Evolutionary conservation across 2,329 filamentous ascomycete genomes (phyloP).

Genomic region (Madurella fahalii): DNA sequence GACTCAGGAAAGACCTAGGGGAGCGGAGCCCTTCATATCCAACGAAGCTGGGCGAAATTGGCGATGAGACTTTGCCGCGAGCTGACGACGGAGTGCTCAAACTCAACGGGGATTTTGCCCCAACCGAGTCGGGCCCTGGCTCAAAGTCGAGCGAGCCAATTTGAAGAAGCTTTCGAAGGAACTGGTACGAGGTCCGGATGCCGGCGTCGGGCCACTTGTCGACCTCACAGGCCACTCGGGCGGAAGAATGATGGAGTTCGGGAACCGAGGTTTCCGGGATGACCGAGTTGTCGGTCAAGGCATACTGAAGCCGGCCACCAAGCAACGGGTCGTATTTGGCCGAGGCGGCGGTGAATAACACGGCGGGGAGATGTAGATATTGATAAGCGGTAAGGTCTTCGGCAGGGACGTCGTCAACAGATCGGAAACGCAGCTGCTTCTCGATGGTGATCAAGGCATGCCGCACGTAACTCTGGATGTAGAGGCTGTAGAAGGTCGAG

Average conservation of each 20-base stretch:
- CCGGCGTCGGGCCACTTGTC: constrained; percentile 28
- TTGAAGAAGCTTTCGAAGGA: constrained; percentile 28
- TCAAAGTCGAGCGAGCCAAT: constrained; percentile 32
- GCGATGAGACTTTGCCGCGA: constrained; percentile 6
- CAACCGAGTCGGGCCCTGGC: constrained; percentile 2
- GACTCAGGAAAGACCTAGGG: background rate
- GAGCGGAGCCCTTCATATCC: constrained; percentile 2
- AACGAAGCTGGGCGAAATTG: background rate
- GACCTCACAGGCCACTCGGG: constrained; percentile 26
- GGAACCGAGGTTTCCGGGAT: constrained; percentile 29
- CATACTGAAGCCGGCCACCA: constrained; percentile 27
- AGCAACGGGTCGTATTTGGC: constrained; percentile 32
- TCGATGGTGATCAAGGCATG: constrained; percentile 30
- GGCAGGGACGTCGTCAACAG: constrained; percentile 24
- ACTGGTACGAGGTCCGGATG: constrained; percentile 31
- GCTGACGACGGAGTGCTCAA: constrained; percentile 6
- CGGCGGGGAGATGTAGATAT: constrained; percentile 29
- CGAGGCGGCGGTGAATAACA: constrained; percentile 32
- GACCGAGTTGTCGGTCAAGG: constrained; percentile 26
- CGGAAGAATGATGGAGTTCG: constrained; percentile 28
- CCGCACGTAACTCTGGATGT: constrained; percentile 31
- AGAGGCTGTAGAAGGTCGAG: constrained; percentile 32
- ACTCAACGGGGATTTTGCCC: constrained; percentile 1
- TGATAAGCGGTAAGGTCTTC: constrained; percentile 29
- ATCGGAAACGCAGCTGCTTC: constrained; percentile 27